phyloP scores from a whole-genome alignment of 2,329 filamentous ascomycete species.

The Tolypocladium cylindrosporum region DNA sequence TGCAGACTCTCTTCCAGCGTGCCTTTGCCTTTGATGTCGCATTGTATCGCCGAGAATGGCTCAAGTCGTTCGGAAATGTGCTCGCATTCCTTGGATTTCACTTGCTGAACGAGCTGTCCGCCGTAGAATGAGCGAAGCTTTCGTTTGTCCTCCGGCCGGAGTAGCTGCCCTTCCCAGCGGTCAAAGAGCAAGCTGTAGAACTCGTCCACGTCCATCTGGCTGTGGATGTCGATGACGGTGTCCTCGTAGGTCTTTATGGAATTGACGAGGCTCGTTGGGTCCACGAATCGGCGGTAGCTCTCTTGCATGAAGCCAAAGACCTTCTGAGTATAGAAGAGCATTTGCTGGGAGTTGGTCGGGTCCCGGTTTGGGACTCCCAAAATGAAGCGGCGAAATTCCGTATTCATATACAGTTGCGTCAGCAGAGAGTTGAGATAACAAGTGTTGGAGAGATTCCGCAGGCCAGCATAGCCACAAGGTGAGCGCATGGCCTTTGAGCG shows the following conservation, averaged over 20 bases:
- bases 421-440: constrained; percentile 95
- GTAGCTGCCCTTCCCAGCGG: constrained; percentile 76
- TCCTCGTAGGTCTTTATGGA: constrained; percentile 79
- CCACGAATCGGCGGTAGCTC: constrained; percentile 61
- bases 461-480: constrained; percentile 71
- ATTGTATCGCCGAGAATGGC: constrained; percentile 88
- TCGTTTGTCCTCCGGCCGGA: constrained; percentile 56
- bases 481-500: constrained; percentile 60
- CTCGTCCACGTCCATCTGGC: constrained; percentile 97
- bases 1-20: constrained; percentile 78
- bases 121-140: constrained; percentile 77
- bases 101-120: constrained; percentile 85
- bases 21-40: constrained; percentile 88
- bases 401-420: constrained; percentile 94
- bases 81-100: constrained; percentile 87
- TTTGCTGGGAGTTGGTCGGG: constrained; percentile 44
- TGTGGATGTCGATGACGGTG: constrained; percentile 69
- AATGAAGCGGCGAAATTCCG: constrained; percentile 77
- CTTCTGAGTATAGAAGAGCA: constrained; percentile 69
- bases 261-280: constrained; percentile 61
- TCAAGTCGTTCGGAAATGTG: constrained; percentile 89
- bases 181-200: constrained; percentile 94
- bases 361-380: constrained; percentile 52
- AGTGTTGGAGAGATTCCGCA: constrained; percentile 90
- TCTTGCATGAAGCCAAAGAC: constrained; percentile 84